phyloP scores from a whole-genome alignment of 2,329 filamentous ascomycete species.

The Fusarium drepaniforme region DNA sequence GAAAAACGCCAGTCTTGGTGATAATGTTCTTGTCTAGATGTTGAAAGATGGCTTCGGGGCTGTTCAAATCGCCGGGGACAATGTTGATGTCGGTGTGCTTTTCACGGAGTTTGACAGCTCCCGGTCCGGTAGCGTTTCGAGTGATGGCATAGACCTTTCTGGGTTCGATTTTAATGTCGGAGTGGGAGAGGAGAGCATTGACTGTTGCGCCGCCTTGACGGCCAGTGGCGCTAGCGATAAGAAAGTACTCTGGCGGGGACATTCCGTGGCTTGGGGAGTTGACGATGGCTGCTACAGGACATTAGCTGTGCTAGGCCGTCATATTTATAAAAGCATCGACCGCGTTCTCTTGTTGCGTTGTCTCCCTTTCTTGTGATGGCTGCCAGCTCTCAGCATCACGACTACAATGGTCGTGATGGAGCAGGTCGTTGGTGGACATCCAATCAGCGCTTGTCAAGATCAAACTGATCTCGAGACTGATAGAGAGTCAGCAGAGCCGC shows the following conservation, averaged over 20 bases:
- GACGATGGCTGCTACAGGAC: neutral
- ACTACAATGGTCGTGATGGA: neutral
- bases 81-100: constrained; percentile 59
- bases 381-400: neutral
- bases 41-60: constrained; percentile 60
- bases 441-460: neutral
- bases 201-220: constrained; percentile 47
- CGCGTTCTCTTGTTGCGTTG: neutral
- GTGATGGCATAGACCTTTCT: constrained; percentile 60
- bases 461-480: neutral
- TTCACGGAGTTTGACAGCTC: constrained; percentile 50
- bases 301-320: neutral
- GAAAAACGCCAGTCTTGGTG: constrained; percentile 32
- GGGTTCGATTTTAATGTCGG: constrained; percentile 57
- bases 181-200: constrained; percentile 41
- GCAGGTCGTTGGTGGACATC: neutral
- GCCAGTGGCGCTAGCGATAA: constrained; percentile 47
- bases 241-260: constrained; percentile 19
- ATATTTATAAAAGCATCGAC: neutral
- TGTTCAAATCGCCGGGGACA: constrained; percentile 66
- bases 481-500: neutral
- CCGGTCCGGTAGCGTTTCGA: constrained; percentile 58
- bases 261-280: constrained; percentile 1
- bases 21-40: constrained; percentile 28
- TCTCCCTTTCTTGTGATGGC: neutral